Conservation (phyloP, 192 early-diverging fungal genomes). For the Phycomyces nitens region DNA sequence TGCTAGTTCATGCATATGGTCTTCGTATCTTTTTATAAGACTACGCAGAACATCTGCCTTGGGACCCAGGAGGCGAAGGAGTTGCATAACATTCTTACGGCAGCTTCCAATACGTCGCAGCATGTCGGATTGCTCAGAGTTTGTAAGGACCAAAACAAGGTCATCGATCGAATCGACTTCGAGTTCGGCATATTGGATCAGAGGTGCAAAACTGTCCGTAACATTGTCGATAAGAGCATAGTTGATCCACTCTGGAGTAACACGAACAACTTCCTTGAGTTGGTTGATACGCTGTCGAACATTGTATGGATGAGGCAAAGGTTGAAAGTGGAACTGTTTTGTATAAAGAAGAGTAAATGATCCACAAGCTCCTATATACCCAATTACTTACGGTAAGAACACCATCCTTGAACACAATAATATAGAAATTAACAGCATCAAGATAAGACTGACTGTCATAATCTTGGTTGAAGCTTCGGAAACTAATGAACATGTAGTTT, state of each 20-base stretch:
- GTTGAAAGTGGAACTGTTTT: slow-evolving; percentile 57
- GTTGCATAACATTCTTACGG: slow-evolving; percentile 66
- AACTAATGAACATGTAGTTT: slow-evolving; percentile 92
- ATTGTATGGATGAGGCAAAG: slow-evolving; percentile 56
- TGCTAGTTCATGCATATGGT: slow-evolving; percentile 23
- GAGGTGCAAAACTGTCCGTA: slow-evolving; percentile 68
- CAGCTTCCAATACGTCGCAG: slow-evolving; percentile 69
- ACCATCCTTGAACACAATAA: slow-evolving; percentile 66
- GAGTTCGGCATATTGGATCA: slow-evolving; percentile 60
- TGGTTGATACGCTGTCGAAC: slow-evolving; percentile 65
- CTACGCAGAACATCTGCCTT: slow-evolving; percentile 72
- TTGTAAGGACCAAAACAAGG: slow-evolving; percentile 59
- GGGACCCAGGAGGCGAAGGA: slow-evolving; percentile 59
- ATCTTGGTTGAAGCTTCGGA: slow-evolving; percentile 74
- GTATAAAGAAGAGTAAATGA: too few relatives aligned
- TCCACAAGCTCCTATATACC: too few relatives aligned
- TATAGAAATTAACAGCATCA: slow-evolving; percentile 66
- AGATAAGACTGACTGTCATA: slow-evolving; percentile 59
- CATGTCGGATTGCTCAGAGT: slow-evolving; percentile 61
- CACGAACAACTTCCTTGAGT: slow-evolving; percentile 36
- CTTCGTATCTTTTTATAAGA: slow-evolving; percentile 59
- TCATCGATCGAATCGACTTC: slow-evolving; percentile 80
- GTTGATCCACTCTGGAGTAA: slow-evolving; percentile 68
- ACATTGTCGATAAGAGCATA: slow-evolving; percentile 79
- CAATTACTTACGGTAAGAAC: slow-evolving; percentile 57